These are phyloP conservation scores for Aphanoascus verrucosus DNA, from an alignment of 2,329 filamentous ascomycete genomes.

Conservation along the genomic window DNA sequence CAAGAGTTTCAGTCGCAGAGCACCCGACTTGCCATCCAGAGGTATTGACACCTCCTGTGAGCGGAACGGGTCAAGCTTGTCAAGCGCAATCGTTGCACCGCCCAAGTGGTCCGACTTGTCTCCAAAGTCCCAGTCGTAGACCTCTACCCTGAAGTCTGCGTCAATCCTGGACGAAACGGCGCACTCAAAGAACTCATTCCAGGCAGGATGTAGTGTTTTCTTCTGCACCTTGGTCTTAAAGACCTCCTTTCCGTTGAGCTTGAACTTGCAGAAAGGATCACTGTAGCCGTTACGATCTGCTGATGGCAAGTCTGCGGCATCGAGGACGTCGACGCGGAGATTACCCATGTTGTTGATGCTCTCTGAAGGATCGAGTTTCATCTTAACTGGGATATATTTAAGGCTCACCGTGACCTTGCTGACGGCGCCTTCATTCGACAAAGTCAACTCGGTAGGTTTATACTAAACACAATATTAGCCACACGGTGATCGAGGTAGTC, in stretches of 20 bases:
- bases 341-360: constrained; percentile 99
- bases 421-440: constrained; percentile 64
- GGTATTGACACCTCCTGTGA: constrained; percentile 62
- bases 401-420: constrained; percentile 82
- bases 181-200: constrained; percentile 94
- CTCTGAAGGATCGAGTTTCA: constrained; percentile 86
- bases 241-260: constrained; percentile 75
- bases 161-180: constrained; percentile 72
- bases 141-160: constrained; percentile 68
- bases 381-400: constrained; percentile 88
- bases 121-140: constrained; percentile 95
- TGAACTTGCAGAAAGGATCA: constrained; percentile 93
- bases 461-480: constrained; percentile 48
- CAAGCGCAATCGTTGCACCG: constrained; percentile 61
- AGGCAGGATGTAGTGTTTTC: constrained; percentile 87
- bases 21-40: constrained; percentile 82
- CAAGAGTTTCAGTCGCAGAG: constrained; percentile 68
- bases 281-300: constrained; percentile 95
- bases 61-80: constrained; percentile 73
- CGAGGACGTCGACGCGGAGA: constrained; percentile 83
- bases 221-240: constrained; percentile 95
- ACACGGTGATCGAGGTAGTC: neutral
- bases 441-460: constrained; percentile 70
- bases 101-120: constrained; percentile 91
- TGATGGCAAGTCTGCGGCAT: constrained; percentile 76